A percentile compares a stretch with the other conserved stretches of the same genome.
phyloP scores from a whole-genome alignment of 1,284 basidiomycete species.

The Xerocomus cyaneibrunnescens region DNA sequence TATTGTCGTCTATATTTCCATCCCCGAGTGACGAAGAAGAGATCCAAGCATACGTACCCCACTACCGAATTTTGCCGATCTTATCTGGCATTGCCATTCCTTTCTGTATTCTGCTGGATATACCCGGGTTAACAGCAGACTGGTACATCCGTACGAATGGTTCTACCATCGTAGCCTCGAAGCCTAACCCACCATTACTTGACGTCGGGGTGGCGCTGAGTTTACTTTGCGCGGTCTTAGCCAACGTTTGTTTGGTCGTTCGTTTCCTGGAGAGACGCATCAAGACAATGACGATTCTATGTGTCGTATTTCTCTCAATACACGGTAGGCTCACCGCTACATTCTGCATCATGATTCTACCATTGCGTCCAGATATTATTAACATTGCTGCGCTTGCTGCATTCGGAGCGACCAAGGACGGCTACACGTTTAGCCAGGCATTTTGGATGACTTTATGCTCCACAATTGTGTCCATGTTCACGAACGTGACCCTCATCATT shows the following conservation, averaged over 20 bases:
- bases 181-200: constrained; percentile 57
- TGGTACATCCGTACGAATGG: constrained; percentile 65
- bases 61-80: constrained; percentile 62
- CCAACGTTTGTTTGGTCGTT: constrained; percentile 66
- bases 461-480: constrained; percentile 64
- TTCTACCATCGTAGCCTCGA: constrained; percentile 47
- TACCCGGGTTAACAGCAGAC: constrained; percentile 64
- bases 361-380: constrained; percentile 54
- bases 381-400: constrained; percentile 61
- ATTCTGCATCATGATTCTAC: background rate
- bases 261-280: constrained; percentile 73
- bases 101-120: constrained; percentile 77
- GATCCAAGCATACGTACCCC: constrained; percentile 34
- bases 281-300: constrained; percentile 60
- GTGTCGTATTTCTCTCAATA: constrained; percentile 60
- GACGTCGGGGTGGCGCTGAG: constrained; percentile 67
- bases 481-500: constrained; percentile 67
- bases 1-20: constrained; percentile 20
- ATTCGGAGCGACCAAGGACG: constrained; percentile 69
- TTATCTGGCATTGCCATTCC: constrained; percentile 71
- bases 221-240: constrained; percentile 65
- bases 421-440: constrained; percentile 69
- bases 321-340: constrained; percentile 50
- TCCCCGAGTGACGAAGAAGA: constrained; percentile 26
- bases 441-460: constrained; percentile 85